Base-by-base conservation (phyloP, 1,139 yeast species). In the Tardiomyces digboiensis region DNA sequence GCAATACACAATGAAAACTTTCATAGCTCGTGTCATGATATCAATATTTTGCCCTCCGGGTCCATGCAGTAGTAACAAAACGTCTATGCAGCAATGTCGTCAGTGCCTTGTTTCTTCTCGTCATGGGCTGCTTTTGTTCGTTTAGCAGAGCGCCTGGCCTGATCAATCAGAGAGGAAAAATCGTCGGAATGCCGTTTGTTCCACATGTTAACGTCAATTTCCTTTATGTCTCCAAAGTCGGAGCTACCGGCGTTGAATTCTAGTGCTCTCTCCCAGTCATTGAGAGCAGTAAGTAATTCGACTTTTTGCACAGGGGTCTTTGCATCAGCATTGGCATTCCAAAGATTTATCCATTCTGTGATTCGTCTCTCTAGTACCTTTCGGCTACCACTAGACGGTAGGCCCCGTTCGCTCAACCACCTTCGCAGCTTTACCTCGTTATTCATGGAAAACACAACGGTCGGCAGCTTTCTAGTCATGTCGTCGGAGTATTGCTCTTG, bases 251-350 rank as follows among this genome's bases (percentile, higher is more conserved):
- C 36, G 39, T 41, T 39, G 21, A 46, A 46, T 20, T 45, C 44
- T 41, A 44, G 52, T 7, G 52, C 48, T 3, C 67, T 58, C 54
- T 89, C 97, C 95, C 96, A 85, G 52, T 76, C 77, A 22, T 66
- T 63, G 41, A 89, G 66, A 47, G 73, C 74, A 46, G 72, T 75
- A 42, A 76, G 66, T 40, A 89, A 59, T 4, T 75, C 73, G 39
- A 67, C 63, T 22, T 76, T 79, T 18, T 76, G 63, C 4, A 75
- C 75, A 0, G 96, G 97, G 22, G 69, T 70, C 42, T 75, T 68
- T n/a, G 88, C 74, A 57, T 88, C 97, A 42, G 81, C 72, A 56
- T 88, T 88, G 16, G 96, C 82, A 56, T 89, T 89, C 78, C 81
- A 84, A 14, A 88, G 59, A 33, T 82, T 78, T 49, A 84, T 78